Evolutionary conservation across 257 asterid species (phyloP).

Genomic region (Penstemon eatonii): DNA sequence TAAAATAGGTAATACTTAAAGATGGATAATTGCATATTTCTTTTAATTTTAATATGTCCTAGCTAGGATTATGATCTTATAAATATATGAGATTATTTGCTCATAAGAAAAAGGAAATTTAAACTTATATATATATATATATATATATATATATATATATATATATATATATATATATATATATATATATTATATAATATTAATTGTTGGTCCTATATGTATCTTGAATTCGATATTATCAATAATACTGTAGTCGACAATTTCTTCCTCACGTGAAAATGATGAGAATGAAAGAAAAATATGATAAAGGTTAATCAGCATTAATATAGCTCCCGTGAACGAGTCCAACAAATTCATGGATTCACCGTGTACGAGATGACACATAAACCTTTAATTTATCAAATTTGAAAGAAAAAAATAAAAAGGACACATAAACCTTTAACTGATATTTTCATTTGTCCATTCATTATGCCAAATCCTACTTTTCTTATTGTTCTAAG

Average conservation of each 20-base stretch:
- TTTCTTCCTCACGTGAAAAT: slow-evolving; percentile 25
- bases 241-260: neutral
- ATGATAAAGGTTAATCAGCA: neutral
- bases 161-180: no score
- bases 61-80: no score
- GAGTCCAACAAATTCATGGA: slow-evolving; percentile 28
- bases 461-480: slow-evolving; percentile 11
- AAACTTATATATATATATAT: no score
- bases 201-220: neutral
- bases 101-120: no score
- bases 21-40: no score
- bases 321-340: slow-evolving; percentile 31
- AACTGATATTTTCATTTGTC: slow-evolving; percentile 8
- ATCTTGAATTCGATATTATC: neutral
- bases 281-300: slow-evolving; percentile 11
- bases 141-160: no score
- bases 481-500: neutral
- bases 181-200: no score
- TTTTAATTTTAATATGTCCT: no score
- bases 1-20: no score
- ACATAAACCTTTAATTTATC: neutral
- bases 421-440: no score
- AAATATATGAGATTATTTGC: neutral
- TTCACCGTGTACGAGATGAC: slow-evolving; percentile 13
- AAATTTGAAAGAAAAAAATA: no score